A percentile compares a stretch with the other conserved stretches of the same genome.
Evolutionary conservation across 352 stramenopile genomes (phyloP).

Genomic region (Stramenopiles sp.): DNA sequence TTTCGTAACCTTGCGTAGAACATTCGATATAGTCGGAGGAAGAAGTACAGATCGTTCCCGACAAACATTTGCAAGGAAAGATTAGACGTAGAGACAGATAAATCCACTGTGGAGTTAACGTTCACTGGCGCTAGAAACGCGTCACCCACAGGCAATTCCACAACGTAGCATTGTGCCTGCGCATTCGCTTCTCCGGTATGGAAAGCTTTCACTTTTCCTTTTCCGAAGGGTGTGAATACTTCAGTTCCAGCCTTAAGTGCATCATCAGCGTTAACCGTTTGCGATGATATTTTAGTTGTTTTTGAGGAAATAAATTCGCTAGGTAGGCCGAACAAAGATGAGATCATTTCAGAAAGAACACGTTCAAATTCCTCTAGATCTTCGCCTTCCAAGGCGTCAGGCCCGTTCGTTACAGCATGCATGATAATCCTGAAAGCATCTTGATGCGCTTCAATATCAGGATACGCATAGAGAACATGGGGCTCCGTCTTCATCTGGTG

Average conservation of each 20-base stretch:
- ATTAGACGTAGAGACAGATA: slow-evolving; percentile 20
- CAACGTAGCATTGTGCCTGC: slow-evolving; percentile 40
- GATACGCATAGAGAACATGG: not conserved
- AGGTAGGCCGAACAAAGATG: not conserved
- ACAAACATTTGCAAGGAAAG: slow-evolving; percentile 43
- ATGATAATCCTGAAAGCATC: not conserved
- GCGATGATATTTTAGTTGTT: slow-evolving; percentile 34
- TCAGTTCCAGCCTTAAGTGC: slow-evolving; percentile 24
- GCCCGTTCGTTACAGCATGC: slow-evolving; percentile 8
- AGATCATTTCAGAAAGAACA: not conserved
- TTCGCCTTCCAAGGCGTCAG: not conserved
- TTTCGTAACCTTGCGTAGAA: slow-evolving; percentile 54
- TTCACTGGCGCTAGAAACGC: slow-evolving; percentile 20
- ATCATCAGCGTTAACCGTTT: slow-evolving; percentile 42
- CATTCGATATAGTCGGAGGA: slow-evolving; percentile 63
- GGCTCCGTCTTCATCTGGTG: not conserved
- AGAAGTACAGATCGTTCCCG: slow-evolving; percentile 58
- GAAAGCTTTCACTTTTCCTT: slow-evolving; percentile 31
- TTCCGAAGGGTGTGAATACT: not conserved
- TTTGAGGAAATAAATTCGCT: not conserved
- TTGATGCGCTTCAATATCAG: not conserved
- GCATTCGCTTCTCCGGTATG: slow-evolving; percentile 38
- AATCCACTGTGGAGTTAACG: slow-evolving; percentile 22
- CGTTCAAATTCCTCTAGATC: not conserved
- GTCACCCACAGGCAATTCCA: slow-evolving; percentile 38